A percentile compares a stretch with the other conserved stretches of the same genome.
Evolutionary conservation across 768 basidiomycete species (phyloP).

Genomic region (Trametes gibbosa): DNA sequence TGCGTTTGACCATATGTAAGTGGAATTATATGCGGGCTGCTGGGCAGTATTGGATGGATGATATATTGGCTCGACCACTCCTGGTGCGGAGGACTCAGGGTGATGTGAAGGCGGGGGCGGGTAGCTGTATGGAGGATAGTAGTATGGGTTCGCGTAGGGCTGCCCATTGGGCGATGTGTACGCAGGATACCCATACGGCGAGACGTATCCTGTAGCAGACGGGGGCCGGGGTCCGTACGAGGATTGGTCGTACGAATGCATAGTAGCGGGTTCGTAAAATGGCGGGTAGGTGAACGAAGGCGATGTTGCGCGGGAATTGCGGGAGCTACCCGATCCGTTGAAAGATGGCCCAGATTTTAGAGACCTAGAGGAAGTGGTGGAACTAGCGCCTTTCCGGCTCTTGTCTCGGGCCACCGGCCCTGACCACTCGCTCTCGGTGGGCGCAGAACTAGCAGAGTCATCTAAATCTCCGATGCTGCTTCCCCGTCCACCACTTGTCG

Average conservation of each 20-base stretch:
- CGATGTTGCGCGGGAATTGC: conserved; percentile 71
- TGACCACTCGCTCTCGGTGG: conserved; percentile 84
- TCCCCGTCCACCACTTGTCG: conserved; percentile 48
- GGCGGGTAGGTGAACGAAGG: conserved; percentile 75
- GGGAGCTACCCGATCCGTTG: conserved; percentile 60
- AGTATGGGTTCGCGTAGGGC: conserved; percentile 44
- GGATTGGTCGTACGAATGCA: conserved; percentile 23
- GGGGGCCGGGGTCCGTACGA: conserved; percentile 27
- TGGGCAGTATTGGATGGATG: conserved; percentile 24
- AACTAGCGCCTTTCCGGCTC: conserved; percentile 49
- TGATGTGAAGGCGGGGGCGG: conserved; percentile 43
- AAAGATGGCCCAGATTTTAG: conserved; percentile 50
- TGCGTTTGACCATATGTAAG: conserved; percentile 36
- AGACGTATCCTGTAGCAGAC: conserved; percentile 26
- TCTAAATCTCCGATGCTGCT: conserved; percentile 67
- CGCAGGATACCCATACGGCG: conserved; percentile 29
- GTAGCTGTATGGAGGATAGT: conserved; percentile 52
- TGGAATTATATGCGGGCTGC: conserved; percentile 29
- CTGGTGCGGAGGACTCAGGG: conserved; percentile 32
- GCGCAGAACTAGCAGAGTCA: conserved; percentile 66
- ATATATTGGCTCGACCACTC: conserved; percentile 32
- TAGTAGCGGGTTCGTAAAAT: conserved; percentile 58
- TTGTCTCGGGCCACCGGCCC: conserved; percentile 54
- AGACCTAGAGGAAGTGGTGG: conserved; percentile 52
- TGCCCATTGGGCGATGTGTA: conserved; percentile 33